A percentile compares a stretch with the other conserved stretches of the same genome.
Conservation (phyloP, 345 rosid species). For the Citropsis articulata region DNA sequence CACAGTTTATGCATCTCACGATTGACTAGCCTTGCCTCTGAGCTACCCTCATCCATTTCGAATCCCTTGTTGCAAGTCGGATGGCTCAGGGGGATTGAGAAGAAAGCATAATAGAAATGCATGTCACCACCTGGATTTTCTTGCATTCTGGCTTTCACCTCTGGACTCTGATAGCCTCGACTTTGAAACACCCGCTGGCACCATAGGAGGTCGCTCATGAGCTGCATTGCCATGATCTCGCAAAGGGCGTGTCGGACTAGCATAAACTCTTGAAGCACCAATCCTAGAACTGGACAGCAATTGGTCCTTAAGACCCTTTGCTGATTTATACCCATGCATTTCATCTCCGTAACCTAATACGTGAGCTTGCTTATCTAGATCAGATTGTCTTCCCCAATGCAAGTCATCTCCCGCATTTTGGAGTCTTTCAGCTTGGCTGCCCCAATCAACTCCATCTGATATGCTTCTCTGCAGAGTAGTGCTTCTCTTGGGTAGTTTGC, state of each 20-base stretch:
- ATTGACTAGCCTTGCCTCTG: conserved; percentile 1
- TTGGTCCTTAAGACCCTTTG: conserved; percentile 64
- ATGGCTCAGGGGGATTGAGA: neutral
- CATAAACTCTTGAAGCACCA: conserved; percentile 46
- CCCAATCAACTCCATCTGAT: conserved; percentile 85
- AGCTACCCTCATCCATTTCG: neutral
- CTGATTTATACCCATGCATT: conserved; percentile 57
- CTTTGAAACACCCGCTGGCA: conserved; percentile 47
- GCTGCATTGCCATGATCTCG: conserved; percentile 27
- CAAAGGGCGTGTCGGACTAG: conserved; percentile 46
- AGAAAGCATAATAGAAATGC: neutral
- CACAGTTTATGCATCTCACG: conserved; percentile 8
- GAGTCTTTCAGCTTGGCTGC: conserved; percentile 49
- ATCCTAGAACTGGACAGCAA: conserved; percentile 45
- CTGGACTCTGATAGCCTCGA: conserved; percentile 59
- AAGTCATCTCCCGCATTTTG: conserved; percentile 43
- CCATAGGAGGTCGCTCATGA: conserved; percentile 59
- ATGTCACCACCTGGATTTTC: conserved; percentile 63
- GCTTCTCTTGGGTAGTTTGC: conserved; percentile 46
- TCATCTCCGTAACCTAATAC: conserved; percentile 55
- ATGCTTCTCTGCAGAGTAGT: conserved; percentile 71
- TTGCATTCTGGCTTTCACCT: conserved; percentile 46
- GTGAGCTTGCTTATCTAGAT: conserved; percentile 39
- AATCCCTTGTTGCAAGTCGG: neutral
- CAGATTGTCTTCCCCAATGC: conserved; percentile 57